Evolutionary conservation across 176 grass and related monocot genomes (phyloP).

Genomic region (Bonia amplexicaulis): DNA sequence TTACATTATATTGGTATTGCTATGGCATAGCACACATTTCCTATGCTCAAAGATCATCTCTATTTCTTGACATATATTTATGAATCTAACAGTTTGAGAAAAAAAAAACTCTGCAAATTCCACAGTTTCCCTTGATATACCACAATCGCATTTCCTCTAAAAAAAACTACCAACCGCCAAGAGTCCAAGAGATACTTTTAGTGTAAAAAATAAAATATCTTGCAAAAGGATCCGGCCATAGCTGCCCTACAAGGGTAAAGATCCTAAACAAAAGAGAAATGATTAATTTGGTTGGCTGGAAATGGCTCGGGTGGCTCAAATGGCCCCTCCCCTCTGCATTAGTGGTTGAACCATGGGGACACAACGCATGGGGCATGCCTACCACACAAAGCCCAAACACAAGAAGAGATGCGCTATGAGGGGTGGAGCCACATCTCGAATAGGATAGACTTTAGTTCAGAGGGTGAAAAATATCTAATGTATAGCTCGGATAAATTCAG

Average conservation of each 20-base stretch:
- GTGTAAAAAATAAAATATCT: constrained; percentile 34
- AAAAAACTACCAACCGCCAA: background rate
- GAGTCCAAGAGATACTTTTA: constrained; percentile 8
- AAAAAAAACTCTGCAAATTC: background rate
- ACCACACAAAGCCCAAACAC: constrained; percentile 7
- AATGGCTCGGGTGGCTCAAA: constrained; percentile 29
- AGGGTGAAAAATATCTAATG: too few species aligned
- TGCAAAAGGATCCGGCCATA: constrained; percentile 5
- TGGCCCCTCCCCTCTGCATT: constrained; percentile 35
- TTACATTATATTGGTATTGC: background rate
- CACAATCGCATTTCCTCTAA: too few species aligned
- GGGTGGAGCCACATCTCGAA: too few species aligned
- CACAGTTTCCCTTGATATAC: background rate
- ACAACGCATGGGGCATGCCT: constrained; percentile 37
- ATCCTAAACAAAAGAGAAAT: constrained; percentile 25
- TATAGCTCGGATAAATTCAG: too few species aligned
- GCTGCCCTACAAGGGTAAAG: background rate
- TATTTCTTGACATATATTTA: background rate
- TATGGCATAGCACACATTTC: background rate
- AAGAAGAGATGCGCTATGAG: too few species aligned
- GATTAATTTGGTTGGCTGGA: constrained; percentile 44
- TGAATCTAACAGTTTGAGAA: background rate
- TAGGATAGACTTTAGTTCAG: too few species aligned
- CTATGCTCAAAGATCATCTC: background rate
- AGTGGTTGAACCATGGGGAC: constrained; percentile 44